Conservation (phyloP, 306 rosid species). For the Cicer bijugum region DNA sequence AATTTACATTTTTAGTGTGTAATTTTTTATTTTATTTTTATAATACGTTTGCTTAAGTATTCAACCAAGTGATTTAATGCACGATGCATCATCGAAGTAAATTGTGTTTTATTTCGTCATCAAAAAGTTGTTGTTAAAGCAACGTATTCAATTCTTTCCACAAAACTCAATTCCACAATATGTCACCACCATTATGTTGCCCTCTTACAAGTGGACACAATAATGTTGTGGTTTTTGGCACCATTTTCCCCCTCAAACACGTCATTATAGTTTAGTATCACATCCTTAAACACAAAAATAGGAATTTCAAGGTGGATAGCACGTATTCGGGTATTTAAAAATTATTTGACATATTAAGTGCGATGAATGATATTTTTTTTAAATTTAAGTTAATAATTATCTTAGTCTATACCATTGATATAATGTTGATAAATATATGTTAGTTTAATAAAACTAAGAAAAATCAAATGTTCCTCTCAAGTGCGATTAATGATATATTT, state of each 20-base stretch:
- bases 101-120: conserved; percentile 22
- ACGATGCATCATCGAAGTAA: background rate
- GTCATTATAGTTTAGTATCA: background rate
- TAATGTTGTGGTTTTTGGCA: background rate
- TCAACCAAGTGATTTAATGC: conserved; percentile 15
- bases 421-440: no score
- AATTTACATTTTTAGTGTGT: no score
- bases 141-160: conserved; percentile 2
- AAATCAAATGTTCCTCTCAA: no score
- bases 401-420: no score
- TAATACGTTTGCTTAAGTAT: background rate
- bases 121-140: background rate
- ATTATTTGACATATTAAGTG: no score
- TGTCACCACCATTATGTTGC: conserved; percentile 9
- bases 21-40: no score
- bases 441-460: no score
- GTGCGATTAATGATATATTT: no score
- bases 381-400: no score
- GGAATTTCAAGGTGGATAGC: background rate
- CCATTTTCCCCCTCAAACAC: no score
- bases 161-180: conserved; percentile 12
- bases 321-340: no score
- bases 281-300: background rate
- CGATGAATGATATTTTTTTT: no score
- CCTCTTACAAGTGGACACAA: conserved; percentile 31